Conservation (phyloP, 345 rosid species). For the Raphanus sativus region DNA sequence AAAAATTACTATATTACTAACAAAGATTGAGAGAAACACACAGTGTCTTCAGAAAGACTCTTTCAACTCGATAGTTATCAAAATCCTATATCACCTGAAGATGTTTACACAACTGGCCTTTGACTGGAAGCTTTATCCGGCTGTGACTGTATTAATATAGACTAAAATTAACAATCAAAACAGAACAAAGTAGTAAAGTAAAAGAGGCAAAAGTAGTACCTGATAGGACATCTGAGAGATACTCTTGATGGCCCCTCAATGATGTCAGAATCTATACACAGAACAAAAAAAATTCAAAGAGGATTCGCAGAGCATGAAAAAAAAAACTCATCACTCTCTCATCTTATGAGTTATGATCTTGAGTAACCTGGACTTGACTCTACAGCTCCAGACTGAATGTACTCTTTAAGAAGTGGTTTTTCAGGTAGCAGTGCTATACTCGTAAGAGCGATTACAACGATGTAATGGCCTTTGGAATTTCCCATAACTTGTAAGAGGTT, state of each 20-base stretch:
- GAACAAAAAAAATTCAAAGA: neutral
- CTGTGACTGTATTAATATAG: slow-evolving; percentile 50
- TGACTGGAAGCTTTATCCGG: slow-evolving; percentile 76
- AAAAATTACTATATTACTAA: slow-evolving; percentile 24
- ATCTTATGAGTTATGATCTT: neutral
- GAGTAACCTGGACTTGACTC: slow-evolving; percentile 62
- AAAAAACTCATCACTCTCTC: neutral
- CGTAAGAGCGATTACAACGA: slow-evolving; percentile 70
- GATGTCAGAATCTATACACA: slow-evolving; percentile 63
- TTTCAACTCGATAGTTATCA: neutral
- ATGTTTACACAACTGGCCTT: slow-evolving; percentile 88
- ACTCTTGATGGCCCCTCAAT: slow-evolving; percentile 92
- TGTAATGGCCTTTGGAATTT: slow-evolving; percentile 59
- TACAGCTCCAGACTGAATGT: slow-evolving; percentile 46
- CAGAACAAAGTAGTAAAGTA: slow-evolving; percentile 2
- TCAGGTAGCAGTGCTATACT: slow-evolving; percentile 43
- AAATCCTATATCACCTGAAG: slow-evolving; percentile 61
- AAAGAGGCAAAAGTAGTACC: slow-evolving; percentile 43
- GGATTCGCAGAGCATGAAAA: neutral
- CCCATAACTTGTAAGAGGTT: slow-evolving; percentile 96
- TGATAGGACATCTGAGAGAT: slow-evolving; percentile 89
- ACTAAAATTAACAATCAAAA: slow-evolving; percentile 13
- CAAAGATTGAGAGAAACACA: slow-evolving; percentile 14
- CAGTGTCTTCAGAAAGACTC: neutral
- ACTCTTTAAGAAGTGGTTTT: slow-evolving; percentile 54